Percentiles rank a stretch among this genome's conserved stretches.
phyloP scores from a whole-genome alignment of 192 early-diverging fungal species.

The Mortierella alpina region DNA sequence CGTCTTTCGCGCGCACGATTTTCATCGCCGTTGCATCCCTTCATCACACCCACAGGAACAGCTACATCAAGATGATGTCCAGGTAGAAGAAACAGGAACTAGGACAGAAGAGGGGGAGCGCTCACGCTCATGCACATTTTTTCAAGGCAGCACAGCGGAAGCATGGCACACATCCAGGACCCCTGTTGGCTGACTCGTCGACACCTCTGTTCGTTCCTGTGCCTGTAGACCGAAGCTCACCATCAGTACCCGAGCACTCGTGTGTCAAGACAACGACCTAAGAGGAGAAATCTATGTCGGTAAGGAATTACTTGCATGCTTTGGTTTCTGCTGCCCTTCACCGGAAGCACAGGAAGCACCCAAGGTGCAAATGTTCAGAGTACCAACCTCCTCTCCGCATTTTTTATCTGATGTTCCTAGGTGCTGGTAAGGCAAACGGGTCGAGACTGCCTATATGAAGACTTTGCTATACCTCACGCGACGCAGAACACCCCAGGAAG shows the following conservation, averaged over 20 bases:
- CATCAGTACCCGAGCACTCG: constrained; percentile 52
- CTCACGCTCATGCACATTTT: neutral
- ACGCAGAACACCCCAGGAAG: neutral
- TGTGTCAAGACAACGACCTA: constrained; percentile 67
- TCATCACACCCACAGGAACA: neutral
- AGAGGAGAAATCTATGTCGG: constrained; percentile 62
- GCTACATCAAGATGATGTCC: constrained; percentile 38
- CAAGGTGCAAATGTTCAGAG: neutral
- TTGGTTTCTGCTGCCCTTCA: neutral
- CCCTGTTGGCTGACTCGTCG: too few relatives aligned
- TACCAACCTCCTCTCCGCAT: neutral
- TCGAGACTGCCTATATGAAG: too few relatives aligned
- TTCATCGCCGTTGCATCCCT: too few relatives aligned
- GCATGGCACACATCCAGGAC: too few relatives aligned
- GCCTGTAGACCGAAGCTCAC: constrained; percentile 34
- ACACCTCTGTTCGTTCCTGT: neutral
- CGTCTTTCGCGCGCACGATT: too few relatives aligned
- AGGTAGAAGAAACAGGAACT: constrained; percentile 5
- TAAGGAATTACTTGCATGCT: constrained; percentile 18
- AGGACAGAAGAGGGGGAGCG: neutral
- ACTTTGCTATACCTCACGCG: neutral
- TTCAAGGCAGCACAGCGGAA: too few relatives aligned
- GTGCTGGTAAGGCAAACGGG: constrained; percentile 38
- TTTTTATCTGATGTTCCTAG: neutral
- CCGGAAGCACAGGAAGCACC: neutral